Percentiles rank a stretch among this genome's conserved stretches.
phyloP scores from a whole-genome alignment of 2,329 filamentous ascomycete genomes.

The Verticillium zaregamsianum region DNA sequence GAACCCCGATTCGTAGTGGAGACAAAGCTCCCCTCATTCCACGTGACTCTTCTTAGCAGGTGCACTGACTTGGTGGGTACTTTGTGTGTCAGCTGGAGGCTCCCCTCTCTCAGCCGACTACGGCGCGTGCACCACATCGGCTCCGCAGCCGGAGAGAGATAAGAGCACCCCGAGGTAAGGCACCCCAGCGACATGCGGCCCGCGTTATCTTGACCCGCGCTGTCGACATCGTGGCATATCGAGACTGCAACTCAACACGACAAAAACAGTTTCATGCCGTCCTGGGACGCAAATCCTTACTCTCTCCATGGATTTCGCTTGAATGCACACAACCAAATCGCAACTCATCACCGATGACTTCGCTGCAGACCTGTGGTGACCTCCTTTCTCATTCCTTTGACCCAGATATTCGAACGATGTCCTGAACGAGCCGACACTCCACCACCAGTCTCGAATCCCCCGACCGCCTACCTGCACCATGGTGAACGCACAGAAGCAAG shows the following conservation, averaged over 20 bases:
- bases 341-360: neutral
- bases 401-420: conserved; percentile 1
- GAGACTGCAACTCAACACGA: neutral
- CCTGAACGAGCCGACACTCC: neutral
- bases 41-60: neutral
- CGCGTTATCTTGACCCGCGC: neutral
- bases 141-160: neutral
- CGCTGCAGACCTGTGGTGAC: neutral
- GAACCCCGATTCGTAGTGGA: neutral
- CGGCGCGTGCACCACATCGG: neutral
- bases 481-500: conserved; percentile 30
- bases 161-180: neutral
- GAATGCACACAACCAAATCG: neutral
- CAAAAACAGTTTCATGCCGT: neutral
- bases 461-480: neutral
- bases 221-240: neutral
- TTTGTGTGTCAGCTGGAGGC: neutral
- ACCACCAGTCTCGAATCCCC: neutral
- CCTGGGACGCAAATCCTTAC: neutral
- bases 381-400: neutral
- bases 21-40: neutral
- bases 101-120: neutral
- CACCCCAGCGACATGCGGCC: neutral
- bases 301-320: neutral
- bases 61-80: neutral